Evolutionary conservation across 129 eudicot species (phyloP).

Genomic region (Ambrosia artemisiifolia): DNA sequence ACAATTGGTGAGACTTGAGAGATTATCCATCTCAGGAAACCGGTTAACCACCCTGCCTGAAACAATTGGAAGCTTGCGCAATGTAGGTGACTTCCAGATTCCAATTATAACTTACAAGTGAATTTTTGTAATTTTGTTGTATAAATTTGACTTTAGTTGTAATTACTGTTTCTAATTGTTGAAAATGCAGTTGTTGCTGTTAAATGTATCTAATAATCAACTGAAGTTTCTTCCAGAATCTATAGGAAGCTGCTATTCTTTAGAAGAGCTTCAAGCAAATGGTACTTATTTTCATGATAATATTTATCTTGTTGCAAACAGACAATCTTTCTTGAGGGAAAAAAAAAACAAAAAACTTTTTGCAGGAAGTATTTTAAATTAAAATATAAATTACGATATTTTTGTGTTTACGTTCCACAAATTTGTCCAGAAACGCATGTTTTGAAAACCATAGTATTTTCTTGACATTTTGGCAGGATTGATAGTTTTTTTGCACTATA

Average conservation of each 20-base stretch:
- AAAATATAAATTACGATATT: background rate
- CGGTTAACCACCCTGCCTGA: slow-evolving; percentile 69
- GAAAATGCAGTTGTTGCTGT: slow-evolving; percentile 71
- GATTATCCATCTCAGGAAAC: slow-evolving; percentile 76
- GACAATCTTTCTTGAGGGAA: background rate
- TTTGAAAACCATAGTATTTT: too few relatives aligned
- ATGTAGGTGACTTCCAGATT: too few relatives aligned
- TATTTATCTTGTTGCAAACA: background rate
- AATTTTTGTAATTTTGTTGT: too few relatives aligned
- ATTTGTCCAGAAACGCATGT: too few relatives aligned
- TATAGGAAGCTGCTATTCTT: slow-evolving; percentile 86
- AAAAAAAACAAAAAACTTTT: background rate
- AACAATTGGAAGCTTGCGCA: slow-evolving; percentile 91
- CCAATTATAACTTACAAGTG: too few relatives aligned
- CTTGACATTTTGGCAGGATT: too few relatives aligned
- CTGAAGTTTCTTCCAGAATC: slow-evolving; percentile 87
- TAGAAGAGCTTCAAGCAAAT: slow-evolving; percentile 96
- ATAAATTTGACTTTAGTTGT: background rate
- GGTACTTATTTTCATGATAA: slow-evolving; percentile 35
- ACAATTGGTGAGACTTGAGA: slow-evolving; percentile 92
- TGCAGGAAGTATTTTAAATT: background rate
- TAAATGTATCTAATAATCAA: slow-evolving; percentile 81
- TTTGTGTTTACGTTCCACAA: too few relatives aligned
- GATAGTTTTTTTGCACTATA: too few relatives aligned
- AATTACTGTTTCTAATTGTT: background rate